These are phyloP conservation scores for Letharia columbiana DNA, from an alignment of 495 filamentous ascomycete species.

Conservation along the genomic window DNA sequence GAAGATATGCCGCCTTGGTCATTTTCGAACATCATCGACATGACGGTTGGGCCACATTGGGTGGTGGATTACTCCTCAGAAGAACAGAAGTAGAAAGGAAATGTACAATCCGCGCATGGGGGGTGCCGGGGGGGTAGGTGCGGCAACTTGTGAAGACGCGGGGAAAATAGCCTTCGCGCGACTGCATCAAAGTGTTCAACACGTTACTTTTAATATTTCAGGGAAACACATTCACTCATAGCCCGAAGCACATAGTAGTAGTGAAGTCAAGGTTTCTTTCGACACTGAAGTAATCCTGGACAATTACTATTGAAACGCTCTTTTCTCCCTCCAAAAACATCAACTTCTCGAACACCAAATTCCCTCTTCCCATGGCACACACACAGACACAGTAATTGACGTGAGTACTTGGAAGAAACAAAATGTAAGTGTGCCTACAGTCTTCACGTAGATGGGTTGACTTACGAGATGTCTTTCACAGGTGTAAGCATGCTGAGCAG, in stretches of 20 bases:
- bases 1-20: constrained; percentile 21
- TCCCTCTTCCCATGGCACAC: not conserved
- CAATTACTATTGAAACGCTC: not conserved
- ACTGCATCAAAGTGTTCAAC: not conserved
- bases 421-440: constrained; percentile 10
- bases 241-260: not conserved
- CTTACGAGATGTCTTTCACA: not conserved
- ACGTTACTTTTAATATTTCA: no score
- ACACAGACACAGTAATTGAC: not conserved
- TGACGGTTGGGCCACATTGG: constrained; percentile 13
- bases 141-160: not conserved
- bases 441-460: not conserved
- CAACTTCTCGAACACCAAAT: not conserved
- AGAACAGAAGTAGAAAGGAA: not conserved
- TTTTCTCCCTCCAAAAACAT: not conserved
- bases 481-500: constrained; percentile 13
- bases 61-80: constrained; percentile 1
- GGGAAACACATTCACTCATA: no score
- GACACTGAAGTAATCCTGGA: not conserved
- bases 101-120: constrained; percentile 3
- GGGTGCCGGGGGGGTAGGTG: no score
- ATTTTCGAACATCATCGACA: constrained; percentile 25
- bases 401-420: not conserved
- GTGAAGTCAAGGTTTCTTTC: not conserved
- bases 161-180: constrained; percentile 2